Evolutionary conservation across 345 rosid genomes (phyloP).

Genomic region (Crucihimalaya himalaica): DNA sequence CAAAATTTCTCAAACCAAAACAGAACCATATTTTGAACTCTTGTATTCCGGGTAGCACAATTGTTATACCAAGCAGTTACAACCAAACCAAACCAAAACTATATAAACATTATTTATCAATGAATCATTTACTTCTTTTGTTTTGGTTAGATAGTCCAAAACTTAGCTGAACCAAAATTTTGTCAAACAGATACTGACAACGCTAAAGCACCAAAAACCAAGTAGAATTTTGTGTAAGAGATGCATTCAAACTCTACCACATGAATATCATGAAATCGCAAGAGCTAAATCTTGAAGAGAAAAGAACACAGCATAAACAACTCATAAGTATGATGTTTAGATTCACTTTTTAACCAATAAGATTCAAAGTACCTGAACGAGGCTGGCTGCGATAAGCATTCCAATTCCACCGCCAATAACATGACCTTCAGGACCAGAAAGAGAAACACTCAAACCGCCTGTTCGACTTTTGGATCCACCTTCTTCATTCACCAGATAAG

Average conservation of each 20-base stretch:
- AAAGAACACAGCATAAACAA: background rate
- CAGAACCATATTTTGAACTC: background rate
- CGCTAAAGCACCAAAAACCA: background rate
- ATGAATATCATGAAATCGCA: background rate
- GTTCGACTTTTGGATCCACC: constrained; percentile 76
- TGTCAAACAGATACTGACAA: background rate
- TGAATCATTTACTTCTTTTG: background rate
- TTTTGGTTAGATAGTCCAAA: background rate
- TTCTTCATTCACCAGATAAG: constrained; percentile 86
- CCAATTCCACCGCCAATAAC: constrained; percentile 91
- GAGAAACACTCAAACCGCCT: constrained; percentile 93
- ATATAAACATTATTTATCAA: background rate
- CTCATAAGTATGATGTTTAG: background rate
- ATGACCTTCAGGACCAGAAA: constrained; percentile 88
- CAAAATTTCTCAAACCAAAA: background rate
- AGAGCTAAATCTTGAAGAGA: constrained; percentile 1
- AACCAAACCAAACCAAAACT: background rate
- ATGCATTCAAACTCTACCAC: constrained; percentile 9
- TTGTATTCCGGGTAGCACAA: background rate
- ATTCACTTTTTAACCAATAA: background rate
- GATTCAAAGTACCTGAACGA: constrained; percentile 62
- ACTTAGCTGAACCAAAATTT: background rate
- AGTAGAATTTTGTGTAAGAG: background rate
- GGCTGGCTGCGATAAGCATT: constrained; percentile 76
- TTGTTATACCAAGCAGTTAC: background rate